Conservation (phyloP, 2,329 filamentous ascomycete genomes). For the Thermoascus crustaceus region DNA sequence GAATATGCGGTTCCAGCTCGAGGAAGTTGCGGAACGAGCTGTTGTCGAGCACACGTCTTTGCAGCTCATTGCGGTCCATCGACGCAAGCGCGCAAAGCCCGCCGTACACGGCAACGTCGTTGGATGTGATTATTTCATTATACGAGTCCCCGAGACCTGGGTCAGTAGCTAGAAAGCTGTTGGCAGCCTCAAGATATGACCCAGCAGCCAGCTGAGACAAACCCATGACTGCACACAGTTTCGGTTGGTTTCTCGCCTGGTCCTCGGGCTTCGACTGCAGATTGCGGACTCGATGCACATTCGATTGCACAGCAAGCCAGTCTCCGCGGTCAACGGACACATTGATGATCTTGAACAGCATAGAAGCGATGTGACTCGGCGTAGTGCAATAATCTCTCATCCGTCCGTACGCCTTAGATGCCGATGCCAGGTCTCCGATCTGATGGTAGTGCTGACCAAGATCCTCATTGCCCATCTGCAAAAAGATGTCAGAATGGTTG, state of each 20-base stretch:
- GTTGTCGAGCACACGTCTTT: constrained; percentile 70
- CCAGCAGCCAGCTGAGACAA: constrained; percentile 51
- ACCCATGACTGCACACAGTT: constrained; percentile 57
- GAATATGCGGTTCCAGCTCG: constrained; percentile 87
- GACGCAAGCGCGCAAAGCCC: constrained; percentile 83
- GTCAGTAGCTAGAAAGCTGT: constrained; percentile 59
- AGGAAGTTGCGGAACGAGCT: constrained; percentile 74
- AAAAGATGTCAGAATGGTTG: constrained; percentile 8
- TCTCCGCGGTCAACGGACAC: constrained; percentile 69
- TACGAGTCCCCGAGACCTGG: constrained; percentile 50
- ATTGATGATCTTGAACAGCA: constrained; percentile 68
- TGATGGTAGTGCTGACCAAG: constrained; percentile 74
- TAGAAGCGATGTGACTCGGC: constrained; percentile 72
- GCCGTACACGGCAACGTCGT: constrained; percentile 88
- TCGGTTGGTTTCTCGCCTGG: constrained; percentile 49
- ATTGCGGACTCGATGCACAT: constrained; percentile 50
- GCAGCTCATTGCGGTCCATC: constrained; percentile 71
- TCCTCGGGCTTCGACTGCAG: constrained; percentile 50
- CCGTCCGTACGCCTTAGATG: constrained; percentile 68
- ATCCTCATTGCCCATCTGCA: constrained; percentile 88
- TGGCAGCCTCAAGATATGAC: constrained; percentile 60
- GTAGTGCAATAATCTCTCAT: constrained; percentile 90
- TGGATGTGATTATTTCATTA: constrained; percentile 66
- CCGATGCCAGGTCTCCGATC: constrained; percentile 63
- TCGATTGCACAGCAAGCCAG: constrained; percentile 60